These are phyloP conservation scores for Acmispon strigosus DNA, from an alignment of 306 rosid species.

Conservation along the genomic window DNA sequence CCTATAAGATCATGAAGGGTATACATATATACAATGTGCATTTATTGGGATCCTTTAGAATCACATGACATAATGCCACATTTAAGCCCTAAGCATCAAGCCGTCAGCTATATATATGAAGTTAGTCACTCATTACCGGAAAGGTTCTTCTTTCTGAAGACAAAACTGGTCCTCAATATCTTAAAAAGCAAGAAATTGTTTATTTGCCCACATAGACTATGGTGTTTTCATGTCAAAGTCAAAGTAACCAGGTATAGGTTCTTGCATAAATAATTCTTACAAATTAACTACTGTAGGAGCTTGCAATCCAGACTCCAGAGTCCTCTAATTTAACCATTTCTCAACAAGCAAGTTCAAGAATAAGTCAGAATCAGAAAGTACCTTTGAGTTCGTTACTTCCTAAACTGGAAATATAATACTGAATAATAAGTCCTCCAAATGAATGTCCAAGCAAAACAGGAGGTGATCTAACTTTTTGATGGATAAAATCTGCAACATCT, in stretches of 20 bases:
- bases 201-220: background rate
- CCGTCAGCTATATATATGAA: background rate
- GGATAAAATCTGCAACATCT: conserved; percentile 75
- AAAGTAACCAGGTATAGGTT: background rate
- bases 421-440: conserved; percentile 86
- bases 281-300: background rate
- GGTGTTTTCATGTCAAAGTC: background rate
- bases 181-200: background rate
- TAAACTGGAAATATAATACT: conserved; percentile 55
- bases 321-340: background rate
- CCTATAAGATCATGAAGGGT: background rate
- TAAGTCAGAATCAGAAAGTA: conserved; percentile 28
- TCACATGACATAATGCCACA: background rate
- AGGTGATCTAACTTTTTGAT: conserved; percentile 33
- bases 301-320: background rate
- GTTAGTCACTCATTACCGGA: background rate
- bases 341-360: background rate
- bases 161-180: background rate
- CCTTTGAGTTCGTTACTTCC: conserved; percentile 39
- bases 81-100: background rate
- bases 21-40: background rate
- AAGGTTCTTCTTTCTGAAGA: background rate
- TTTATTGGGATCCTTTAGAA: background rate
- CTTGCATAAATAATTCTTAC: background rate
- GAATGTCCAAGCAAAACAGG: conserved; percentile 87